Evolutionary conservation across 495 filamentous ascomycete genomes (phyloP).

Genomic region (Trichoderma virens): DNA sequence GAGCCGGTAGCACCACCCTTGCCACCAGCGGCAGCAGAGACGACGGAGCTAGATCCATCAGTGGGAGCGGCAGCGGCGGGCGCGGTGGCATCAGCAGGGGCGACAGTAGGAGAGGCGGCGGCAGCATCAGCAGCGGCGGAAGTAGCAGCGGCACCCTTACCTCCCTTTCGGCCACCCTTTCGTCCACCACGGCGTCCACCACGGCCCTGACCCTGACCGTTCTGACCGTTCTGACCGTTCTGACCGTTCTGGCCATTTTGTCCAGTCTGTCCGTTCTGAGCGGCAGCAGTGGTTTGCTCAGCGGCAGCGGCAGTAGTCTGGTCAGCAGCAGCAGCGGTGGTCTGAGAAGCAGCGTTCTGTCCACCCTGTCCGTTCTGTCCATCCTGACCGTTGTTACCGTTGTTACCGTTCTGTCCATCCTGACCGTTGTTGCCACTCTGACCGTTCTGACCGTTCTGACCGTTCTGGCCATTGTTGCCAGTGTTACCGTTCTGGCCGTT

Average conservation of each 20-base stretch:
- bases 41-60: constrained; percentile 25
- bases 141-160: background rate
- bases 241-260: constrained; percentile 11
- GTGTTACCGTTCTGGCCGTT: constrained; percentile 16
- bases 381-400: constrained; percentile 17
- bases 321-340: too few relatives aligned
- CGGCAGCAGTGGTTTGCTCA: constrained; percentile 31
- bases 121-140: constrained; percentile 23
- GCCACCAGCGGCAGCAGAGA: constrained; percentile 10
- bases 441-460: constrained; percentile 2
- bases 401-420: constrained; percentile 16
- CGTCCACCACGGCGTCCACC: constrained; percentile 12
- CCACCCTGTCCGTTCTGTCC: constrained; percentile 4
- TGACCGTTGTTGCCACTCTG: constrained; percentile 10
- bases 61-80: constrained; percentile 22
- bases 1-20: constrained; percentile 9
- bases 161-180: constrained; percentile 12
- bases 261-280: too few relatives aligned
- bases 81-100: background rate
- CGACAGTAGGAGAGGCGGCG: background rate
- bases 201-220: too few relatives aligned
- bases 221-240: constrained; percentile 8
- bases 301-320: constrained; percentile 17
- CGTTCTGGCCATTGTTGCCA: background rate
- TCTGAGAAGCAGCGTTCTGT: background rate